These are phyloP conservation scores for Pisolithus thermaeus DNA, from an alignment of 1,284 basidiomycete species.

Conservation along the genomic window DNA sequence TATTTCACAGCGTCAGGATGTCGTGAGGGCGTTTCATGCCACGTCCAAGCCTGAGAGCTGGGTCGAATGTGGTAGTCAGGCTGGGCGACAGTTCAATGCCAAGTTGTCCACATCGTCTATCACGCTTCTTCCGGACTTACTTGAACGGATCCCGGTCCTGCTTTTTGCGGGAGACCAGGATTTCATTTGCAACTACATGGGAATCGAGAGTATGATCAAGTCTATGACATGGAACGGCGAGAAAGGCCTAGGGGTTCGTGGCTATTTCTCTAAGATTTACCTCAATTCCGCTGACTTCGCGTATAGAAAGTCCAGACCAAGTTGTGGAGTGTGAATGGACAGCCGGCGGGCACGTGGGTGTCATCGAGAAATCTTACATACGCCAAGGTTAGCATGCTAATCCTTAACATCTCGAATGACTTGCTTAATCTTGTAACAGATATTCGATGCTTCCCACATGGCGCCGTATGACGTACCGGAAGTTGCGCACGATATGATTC, in stretches of 20 bases:
- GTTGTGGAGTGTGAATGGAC: slow-evolving; percentile 78
- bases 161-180: slow-evolving; percentile 96
- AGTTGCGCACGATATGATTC: slow-evolving; percentile 95
- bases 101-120: slow-evolving; percentile 65
- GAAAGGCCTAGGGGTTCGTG: slow-evolving; percentile 77
- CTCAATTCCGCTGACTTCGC: slow-evolving; percentile 3
- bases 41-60: slow-evolving; percentile 73
- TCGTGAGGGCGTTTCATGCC: slow-evolving; percentile 82
- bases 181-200: slow-evolving; percentile 93
- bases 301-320: slow-evolving; percentile 64
- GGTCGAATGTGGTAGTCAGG: slow-evolving; percentile 79
- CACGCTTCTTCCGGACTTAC: slow-evolving; percentile 71
- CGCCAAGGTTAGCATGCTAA: slow-evolving; percentile 57
- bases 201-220: slow-evolving; percentile 83
- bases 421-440: slow-evolving; percentile 33
- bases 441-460: slow-evolving; percentile 92
- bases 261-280: slow-evolving; percentile 1
- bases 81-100: slow-evolving; percentile 62
- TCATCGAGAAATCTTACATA: slow-evolving; percentile 89
- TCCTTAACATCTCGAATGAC: neutral
- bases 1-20: slow-evolving; percentile 62
- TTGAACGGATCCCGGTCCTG: slow-evolving; percentile 79
- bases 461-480: slow-evolving; percentile 88
- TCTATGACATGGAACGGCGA: slow-evolving; percentile 81
- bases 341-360: slow-evolving; percentile 87